phyloP scores from a whole-genome alignment of 768 basidiomycete genomes.

The Rhodotorula diobovata region DNA sequence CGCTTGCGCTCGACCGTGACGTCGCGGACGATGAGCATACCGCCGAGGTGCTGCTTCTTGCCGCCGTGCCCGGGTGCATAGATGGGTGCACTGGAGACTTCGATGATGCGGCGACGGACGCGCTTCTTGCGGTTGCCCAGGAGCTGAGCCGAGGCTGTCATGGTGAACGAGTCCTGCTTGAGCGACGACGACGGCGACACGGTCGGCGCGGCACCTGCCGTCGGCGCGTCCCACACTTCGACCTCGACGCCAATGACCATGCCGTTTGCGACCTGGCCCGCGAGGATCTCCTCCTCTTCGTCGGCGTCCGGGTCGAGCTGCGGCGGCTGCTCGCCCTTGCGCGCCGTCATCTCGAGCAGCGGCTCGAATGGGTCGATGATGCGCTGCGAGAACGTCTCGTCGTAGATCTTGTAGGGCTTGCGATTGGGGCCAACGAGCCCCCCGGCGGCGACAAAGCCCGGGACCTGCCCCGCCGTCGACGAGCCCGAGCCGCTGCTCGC shows the following conservation, averaged over 20 bases:
- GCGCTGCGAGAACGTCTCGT: slow-evolving; percentile 31
- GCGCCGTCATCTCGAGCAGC: slow-evolving; percentile 29
- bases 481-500: slow-evolving; percentile 2
- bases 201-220: neutral
- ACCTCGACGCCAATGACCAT: slow-evolving; percentile 40
- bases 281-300: slow-evolving; percentile 13
- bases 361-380: slow-evolving; percentile 37
- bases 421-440: slow-evolving; percentile 4
- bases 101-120: slow-evolving; percentile 34
- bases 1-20: slow-evolving; percentile 19
- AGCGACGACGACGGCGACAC: neutral
- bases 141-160: neutral
- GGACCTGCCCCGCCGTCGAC: neutral
- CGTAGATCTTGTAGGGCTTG: slow-evolving; percentile 38
- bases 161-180: slow-evolving; percentile 16
- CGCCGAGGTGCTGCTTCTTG: slow-evolving; percentile 31
- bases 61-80: slow-evolving; percentile 17
- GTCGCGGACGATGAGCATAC: slow-evolving; percentile 32
- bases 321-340: slow-evolving; percentile 26
- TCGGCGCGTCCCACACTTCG: slow-evolving; percentile 26
- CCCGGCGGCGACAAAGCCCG: slow-evolving; percentile 9
- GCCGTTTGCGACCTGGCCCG: neutral
- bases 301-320: neutral
- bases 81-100: slow-evolving; percentile 27
- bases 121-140: slow-evolving; percentile 22